Evolutionary conservation across 768 basidiomycete genomes (phyloP).

Genomic region (Serendipita vermifera): DNA sequence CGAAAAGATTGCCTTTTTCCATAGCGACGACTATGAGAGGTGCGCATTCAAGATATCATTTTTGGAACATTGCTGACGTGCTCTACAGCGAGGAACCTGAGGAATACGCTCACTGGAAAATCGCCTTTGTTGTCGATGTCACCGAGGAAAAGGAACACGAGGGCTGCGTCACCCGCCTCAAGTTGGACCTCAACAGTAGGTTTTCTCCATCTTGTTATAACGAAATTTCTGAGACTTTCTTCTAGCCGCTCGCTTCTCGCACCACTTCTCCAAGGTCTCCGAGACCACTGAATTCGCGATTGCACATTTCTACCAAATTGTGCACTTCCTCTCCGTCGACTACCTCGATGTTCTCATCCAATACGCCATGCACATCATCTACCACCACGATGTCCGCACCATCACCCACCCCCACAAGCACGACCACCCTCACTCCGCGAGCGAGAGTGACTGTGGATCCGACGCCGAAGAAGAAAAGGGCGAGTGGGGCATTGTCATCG

Average conservation of each 20-base stretch:
- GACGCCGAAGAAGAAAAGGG: conserved; percentile 8
- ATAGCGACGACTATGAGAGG: conserved; percentile 8
- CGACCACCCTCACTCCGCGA: conserved; percentile 4
- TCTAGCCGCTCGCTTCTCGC: conserved; percentile 11
- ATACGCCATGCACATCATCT: conserved; percentile 19
- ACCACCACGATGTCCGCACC: conserved; percentile 11
- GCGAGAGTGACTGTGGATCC: background rate
- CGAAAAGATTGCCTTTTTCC: conserved; percentile 9
- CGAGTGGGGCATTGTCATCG: background rate
- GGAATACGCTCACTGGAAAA: conserved; percentile 15
- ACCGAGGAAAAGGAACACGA: conserved; percentile 16
- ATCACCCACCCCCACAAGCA: background rate
- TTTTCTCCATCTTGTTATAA: background rate
- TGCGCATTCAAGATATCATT: too few species aligned
- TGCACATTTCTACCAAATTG: conserved; percentile 14
- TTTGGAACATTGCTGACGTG: too few species aligned
- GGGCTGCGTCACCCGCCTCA: conserved; percentile 17
- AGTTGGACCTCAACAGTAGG: conserved; percentile 20
- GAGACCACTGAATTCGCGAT: conserved; percentile 12
- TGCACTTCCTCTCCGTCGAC: conserved; percentile 15
- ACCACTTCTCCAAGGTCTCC: conserved; percentile 3
- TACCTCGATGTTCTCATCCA: conserved; percentile 21
- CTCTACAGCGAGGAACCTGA: background rate
- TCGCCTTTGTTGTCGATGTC: conserved; percentile 21
- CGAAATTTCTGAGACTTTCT: background rate